Evolutionary conservation across 495 filamentous ascomycete species (phyloP).

Genomic region (Cercophora scortea): DNA sequence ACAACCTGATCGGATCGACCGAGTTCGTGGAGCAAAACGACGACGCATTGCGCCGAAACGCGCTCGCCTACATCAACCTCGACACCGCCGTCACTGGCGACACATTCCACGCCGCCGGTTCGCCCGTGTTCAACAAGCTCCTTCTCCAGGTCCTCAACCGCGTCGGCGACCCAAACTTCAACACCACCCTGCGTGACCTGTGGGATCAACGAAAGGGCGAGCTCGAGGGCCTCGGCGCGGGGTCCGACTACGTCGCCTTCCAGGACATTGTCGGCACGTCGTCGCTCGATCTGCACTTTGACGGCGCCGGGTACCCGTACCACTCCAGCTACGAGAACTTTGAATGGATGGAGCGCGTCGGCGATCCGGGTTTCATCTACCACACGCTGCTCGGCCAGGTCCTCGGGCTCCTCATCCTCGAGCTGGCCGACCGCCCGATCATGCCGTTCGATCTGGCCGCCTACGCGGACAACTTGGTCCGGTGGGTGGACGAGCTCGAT

Average conservation of each 20-base stretch:
- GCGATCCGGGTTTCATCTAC: constrained; percentile 76
- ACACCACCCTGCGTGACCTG: constrained; percentile 62
- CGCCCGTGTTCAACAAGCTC: constrained; percentile 65
- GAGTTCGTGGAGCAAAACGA: constrained; percentile 92
- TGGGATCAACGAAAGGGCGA: constrained; percentile 62
- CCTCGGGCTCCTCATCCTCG: constrained; percentile 74
- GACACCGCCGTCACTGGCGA: constrained; percentile 74
- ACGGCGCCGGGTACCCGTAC: constrained; percentile 55
- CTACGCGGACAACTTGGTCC: constrained; percentile 50
- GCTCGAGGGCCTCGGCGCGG: constrained; percentile 66
- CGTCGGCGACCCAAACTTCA: constrained; percentile 61
- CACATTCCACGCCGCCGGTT: constrained; percentile 66
- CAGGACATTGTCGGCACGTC: constrained; percentile 90
- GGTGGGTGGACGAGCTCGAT: constrained; percentile 60
- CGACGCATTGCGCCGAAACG: constrained; percentile 62
- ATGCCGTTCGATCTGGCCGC: constrained; percentile 71
- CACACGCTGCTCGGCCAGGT: constrained; percentile 75
- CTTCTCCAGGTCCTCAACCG: constrained; percentile 66
- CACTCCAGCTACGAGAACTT: constrained; percentile 86
- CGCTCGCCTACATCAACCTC: constrained; percentile 86
- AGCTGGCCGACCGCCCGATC: constrained; percentile 71
- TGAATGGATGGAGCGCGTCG: constrained; percentile 71
- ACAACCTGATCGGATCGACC: constrained; percentile 90
- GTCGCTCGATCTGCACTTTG: constrained; percentile 79
- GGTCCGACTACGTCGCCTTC: constrained; percentile 87